A percentile compares a stretch with the other conserved stretches of the same genome.
Evolutionary conservation across 148 eudicot genomes (phyloP).

Genomic region (Dysphania ambrosioides): DNA sequence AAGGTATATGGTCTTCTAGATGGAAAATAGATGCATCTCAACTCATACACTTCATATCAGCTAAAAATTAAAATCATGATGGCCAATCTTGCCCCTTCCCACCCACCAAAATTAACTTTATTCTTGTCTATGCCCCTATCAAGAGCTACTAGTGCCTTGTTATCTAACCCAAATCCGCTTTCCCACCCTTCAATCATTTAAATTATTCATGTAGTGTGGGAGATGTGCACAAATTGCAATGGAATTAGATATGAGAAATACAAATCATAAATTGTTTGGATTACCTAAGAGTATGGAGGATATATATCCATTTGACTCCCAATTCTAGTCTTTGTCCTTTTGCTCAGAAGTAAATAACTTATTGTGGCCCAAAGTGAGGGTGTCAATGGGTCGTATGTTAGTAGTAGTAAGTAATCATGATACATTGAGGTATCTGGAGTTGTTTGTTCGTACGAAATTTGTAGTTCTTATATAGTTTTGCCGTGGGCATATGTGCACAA

Average conservation of each 20-base stretch:
- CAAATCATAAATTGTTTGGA: not conserved
- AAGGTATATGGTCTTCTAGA: not conserved
- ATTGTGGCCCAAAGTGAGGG: not conserved
- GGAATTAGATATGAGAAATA: not conserved
- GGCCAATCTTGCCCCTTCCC: not conserved
- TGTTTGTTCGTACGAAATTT: not conserved
- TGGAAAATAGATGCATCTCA: not conserved
- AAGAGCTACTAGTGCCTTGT: not conserved
- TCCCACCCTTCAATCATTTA: not conserved
- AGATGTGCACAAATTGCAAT: not conserved
- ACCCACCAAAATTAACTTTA: not conserved
- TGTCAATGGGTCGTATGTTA: not conserved
- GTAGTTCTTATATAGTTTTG: not conserved
- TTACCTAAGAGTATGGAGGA: not conserved
- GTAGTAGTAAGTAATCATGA: slow-evolving; percentile 6
- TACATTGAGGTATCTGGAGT: not conserved
- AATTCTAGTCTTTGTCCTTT: not conserved
- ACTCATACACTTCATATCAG: not conserved
- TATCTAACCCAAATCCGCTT: not conserved
- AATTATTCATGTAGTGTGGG: not conserved
- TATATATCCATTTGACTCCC: not conserved
- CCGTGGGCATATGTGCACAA: not conserved
- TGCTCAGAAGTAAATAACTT: not conserved
- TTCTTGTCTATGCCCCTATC: not conserved
- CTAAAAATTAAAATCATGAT: not conserved